phyloP scores from a whole-genome alignment of 2,329 filamentous ascomycete genomes.

The Botrytis paeoniae region DNA sequence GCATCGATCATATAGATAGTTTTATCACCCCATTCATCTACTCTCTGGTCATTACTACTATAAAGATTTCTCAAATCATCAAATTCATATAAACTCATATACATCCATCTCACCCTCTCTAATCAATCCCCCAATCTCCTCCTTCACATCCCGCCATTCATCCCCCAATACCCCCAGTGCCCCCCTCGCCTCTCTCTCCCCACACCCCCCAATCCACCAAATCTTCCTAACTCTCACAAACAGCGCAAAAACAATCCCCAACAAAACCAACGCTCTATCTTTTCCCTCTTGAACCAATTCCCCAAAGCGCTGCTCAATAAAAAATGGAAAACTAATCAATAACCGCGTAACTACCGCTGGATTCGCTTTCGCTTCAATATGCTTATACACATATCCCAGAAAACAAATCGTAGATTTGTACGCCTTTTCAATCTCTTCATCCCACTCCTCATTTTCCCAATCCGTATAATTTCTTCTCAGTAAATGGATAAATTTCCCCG shows the following conservation, averaged over 20 bases:
- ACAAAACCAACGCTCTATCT: constrained; percentile 23
- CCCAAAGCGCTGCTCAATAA: constrained; percentile 17
- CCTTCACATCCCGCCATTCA: constrained; percentile 3
- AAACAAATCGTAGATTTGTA: constrained; percentile 18
- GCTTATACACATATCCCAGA: constrained; percentile 18
- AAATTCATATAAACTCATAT: neutral
- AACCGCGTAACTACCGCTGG: constrained; percentile 3
- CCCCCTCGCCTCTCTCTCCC: constrained; percentile 13
- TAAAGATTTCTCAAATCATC: neutral
- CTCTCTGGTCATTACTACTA: neutral
- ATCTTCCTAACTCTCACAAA: constrained; percentile 35
- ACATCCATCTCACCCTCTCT: neutral
- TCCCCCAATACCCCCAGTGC: constrained; percentile 12
- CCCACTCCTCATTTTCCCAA: constrained; percentile 25
- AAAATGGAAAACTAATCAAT: constrained; percentile 21
- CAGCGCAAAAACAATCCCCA: constrained; percentile 37
- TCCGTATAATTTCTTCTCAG: neutral
- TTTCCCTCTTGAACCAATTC: constrained; percentile 20
- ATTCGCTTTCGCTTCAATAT: constrained; percentile 9
- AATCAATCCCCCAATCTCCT: neutral
- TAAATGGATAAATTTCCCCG: neutral
- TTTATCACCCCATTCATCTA: neutral
- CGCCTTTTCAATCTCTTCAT: constrained; percentile 21
- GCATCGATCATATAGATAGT: neutral
- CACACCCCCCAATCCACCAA: constrained; percentile 36